These are phyloP conservation scores for Trametes versicolor DNA, from an alignment of 1,284 basidiomycete species.

Conservation along the genomic window DNA sequence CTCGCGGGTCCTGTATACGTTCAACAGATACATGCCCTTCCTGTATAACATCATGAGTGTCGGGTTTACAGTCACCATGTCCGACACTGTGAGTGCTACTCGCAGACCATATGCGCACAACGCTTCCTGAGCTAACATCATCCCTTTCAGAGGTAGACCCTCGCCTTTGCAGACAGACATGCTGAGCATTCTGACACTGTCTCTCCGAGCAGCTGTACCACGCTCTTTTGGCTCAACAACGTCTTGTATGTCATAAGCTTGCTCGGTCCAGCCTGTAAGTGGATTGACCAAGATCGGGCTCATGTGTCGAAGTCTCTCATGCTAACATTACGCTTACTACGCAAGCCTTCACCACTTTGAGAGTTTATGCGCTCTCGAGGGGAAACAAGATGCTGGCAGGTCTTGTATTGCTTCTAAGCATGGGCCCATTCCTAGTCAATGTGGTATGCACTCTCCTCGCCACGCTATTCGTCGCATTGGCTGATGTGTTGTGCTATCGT, in stretches of 20 bases:
- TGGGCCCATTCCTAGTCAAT: not conserved
- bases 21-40: not conserved
- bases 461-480: not conserved
- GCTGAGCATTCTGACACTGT: not conserved
- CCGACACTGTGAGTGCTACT: not conserved
- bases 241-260: not conserved
- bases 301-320: too few species aligned
- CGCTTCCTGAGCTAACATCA: not conserved
- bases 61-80: not conserved
- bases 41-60: not conserved
- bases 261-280: not conserved
- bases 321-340: not conserved
- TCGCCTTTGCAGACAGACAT: not conserved
- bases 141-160: not conserved
- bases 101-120: too few species aligned
- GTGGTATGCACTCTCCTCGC: not conserved
- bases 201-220: not conserved
- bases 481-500: not conserved
- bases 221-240: not conserved
- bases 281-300: too few species aligned
- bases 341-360: not conserved
- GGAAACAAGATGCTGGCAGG: not conserved
- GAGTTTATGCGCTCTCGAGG: not conserved
- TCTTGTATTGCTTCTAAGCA: not conserved
- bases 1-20: not conserved